phyloP scores from a whole-genome alignment of 2,329 filamentous ascomycete genomes.

The Cytospora schulzeri region DNA sequence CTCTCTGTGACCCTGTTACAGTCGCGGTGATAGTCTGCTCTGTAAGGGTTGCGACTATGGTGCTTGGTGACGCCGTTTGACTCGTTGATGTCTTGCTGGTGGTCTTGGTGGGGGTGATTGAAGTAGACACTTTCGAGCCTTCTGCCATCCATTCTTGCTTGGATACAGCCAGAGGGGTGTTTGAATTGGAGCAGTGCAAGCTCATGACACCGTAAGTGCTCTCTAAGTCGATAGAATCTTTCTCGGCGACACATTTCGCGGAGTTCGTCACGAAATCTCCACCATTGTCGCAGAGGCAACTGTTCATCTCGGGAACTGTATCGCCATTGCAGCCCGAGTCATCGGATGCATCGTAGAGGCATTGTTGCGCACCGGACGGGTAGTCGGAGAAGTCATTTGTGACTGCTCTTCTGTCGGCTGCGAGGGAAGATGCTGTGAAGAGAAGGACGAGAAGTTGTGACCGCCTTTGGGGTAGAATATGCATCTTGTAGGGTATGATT shows the following conservation, averaged over 20 bases:
- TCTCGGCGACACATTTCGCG: conserved; percentile 48
- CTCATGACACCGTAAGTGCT: conserved; percentile 48
- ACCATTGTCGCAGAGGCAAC: conserved; percentile 53
- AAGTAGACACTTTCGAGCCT: conserved; percentile 30
- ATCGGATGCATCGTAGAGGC: conserved; percentile 46
- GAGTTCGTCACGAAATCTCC: conserved; percentile 51
- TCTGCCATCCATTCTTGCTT: conserved; percentile 45
- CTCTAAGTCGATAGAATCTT: conserved; percentile 41
- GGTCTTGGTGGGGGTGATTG: conserved; percentile 24
- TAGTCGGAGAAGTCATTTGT: conserved; percentile 48
- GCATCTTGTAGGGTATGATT: background rate
- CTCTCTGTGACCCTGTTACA: conserved; percentile 7
- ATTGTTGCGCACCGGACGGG: conserved; percentile 44
- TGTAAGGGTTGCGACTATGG: conserved; percentile 27
- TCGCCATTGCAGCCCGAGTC: conserved; percentile 44
- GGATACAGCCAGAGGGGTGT: conserved; percentile 46
- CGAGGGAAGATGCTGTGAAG: conserved; percentile 28
- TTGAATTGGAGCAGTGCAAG: conserved; percentile 46
- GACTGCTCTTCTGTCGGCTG: conserved; percentile 32
- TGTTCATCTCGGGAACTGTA: conserved; percentile 45
- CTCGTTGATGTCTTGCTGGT: conserved; percentile 25
- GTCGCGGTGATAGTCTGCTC: conserved; percentile 17
- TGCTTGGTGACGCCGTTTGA: conserved; percentile 29
- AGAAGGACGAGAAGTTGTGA: conserved; percentile 35
- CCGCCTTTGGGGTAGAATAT: background rate